Evolutionary conservation across 495 filamentous ascomycete species (phyloP).

Genomic region (Daldinia loculata): DNA sequence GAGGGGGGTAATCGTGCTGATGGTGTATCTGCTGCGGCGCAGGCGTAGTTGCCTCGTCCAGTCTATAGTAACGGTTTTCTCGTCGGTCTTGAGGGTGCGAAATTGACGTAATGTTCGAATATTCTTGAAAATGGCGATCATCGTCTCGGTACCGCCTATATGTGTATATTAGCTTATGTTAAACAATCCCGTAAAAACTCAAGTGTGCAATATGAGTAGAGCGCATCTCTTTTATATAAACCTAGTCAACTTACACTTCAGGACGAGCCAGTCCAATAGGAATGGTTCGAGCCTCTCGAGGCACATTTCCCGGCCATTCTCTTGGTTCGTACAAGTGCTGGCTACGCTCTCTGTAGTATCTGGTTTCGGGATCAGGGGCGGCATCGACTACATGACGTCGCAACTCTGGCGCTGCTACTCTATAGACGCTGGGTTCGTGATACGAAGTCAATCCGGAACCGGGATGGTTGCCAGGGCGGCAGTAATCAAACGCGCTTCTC

Average conservation of each 20-base stretch:
- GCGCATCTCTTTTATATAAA: background rate
- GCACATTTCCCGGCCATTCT: constrained; percentile 13
- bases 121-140: constrained; percentile 2
- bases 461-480: constrained; percentile 1
- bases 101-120: constrained; percentile 1
- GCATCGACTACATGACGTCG: constrained; percentile 5
- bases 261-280: constrained; percentile 3
- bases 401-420: background rate
- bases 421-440: constrained; percentile 15
- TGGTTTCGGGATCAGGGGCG: constrained; percentile 6
- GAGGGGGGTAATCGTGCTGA: constrained; percentile 18
- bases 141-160: constrained; percentile 20
- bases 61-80: background rate
- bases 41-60: background rate
- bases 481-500: constrained; percentile 25
- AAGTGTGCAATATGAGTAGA: background rate
- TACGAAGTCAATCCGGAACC: constrained; percentile 11
- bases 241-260: constrained; percentile 28
- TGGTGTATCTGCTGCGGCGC: constrained; percentile 10
- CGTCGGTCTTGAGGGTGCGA: constrained; percentile 1
- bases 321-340: constrained; percentile 12
- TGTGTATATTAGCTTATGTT: constrained; percentile 11
- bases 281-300: constrained; percentile 11
- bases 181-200: background rate
- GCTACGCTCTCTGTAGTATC: constrained; percentile 20